Base-by-base conservation (phyloP, 768 basidiomycete genomes). In the Serendipita sp. region DNA sequence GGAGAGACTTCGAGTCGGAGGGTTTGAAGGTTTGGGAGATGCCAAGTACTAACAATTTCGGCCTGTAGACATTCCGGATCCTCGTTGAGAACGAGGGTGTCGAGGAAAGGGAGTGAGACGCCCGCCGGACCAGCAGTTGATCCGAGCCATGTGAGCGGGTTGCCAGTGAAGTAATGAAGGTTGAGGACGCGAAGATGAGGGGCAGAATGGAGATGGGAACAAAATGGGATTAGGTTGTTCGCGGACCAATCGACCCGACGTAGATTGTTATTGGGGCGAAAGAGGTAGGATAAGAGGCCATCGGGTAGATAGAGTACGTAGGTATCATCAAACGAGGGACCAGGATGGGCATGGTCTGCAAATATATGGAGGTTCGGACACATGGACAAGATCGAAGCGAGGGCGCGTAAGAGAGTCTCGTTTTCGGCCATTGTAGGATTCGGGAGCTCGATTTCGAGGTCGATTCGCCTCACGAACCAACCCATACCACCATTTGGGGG, bases 271-370 rank as follows among this genome's bases (percentile, higher is more conserved):
- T 32, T 28, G 28, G 28, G 18, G 16, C 35, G 56, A 30, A 60
- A 60, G 56, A 60, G 28, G 30, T 34, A 32, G 56, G 56, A 16
- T 10, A 60, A 30, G 16, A 60, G 34, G 11, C 30, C 56, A 30
- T 60, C 56, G 18, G 56, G 56, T 8, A 60, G n/a, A n/a, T 60
- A 60, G 56, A 60, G 28, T n/a, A 60, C 56, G 30, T 60, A 60
- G 16, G 16, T 23, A 8, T 60, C 56, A 30, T 60, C 56, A 60
- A 60, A 60, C 5, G 56, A 60, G 16, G 56, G 56, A 30, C 56
- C 56, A 4, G 56, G 56, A 32, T 60, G 56, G 23, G 56, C 56
- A n/a, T 60, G 56, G 16, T 16, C 11, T 8, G 30, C 36, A 18
- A 60, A 60, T 3, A 60, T 60, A 10, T 16, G 10, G 18, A 60